A percentile compares a stretch with the other conserved stretches of the same genome.
These are phyloP conservation scores for Kurtzmaniella fragi DNA, from an alignment of 805 yeast genomes.

Conservation along the genomic window DNA sequence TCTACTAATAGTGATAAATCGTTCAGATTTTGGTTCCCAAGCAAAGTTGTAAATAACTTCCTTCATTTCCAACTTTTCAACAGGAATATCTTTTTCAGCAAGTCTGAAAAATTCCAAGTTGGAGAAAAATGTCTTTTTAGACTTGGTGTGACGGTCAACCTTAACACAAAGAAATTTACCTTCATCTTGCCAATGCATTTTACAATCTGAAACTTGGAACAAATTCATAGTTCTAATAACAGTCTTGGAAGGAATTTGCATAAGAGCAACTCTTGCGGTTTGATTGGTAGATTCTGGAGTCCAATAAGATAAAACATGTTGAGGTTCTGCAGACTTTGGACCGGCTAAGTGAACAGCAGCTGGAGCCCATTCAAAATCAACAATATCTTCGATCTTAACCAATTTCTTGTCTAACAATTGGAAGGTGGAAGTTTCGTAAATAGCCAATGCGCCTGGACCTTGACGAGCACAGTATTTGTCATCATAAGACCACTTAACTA, in stretches of 20 bases:
- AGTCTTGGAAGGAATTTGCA: slow-evolving; percentile 80
- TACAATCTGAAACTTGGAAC: slow-evolving; percentile 90
- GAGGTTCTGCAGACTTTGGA: slow-evolving; percentile 47
- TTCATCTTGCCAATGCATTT: slow-evolving; percentile 90
- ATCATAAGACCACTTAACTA: slow-evolving; percentile 92
- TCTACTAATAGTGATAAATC: slow-evolving; percentile 77
- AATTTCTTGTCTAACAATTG: slow-evolving; percentile 81
- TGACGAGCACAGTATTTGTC: slow-evolving; percentile 92
- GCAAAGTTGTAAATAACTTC: slow-evolving; percentile 84
- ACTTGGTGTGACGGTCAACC: slow-evolving; percentile 95
- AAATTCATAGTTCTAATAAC: slow-evolving; percentile 86
- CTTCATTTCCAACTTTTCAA: slow-evolving; percentile 88
- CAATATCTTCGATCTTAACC: slow-evolving; percentile 75
- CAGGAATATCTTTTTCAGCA: slow-evolving; percentile 86
- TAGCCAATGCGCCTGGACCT: slow-evolving; percentile 87
- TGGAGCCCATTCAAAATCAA: slow-evolving; percentile 95
- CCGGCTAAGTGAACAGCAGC: slow-evolving; percentile 67
- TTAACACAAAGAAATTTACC: slow-evolving; percentile 83
- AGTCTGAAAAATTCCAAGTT: slow-evolving; percentile 88
- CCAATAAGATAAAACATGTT: slow-evolving; percentile 85
- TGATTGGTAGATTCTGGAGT: slow-evolving; percentile 91
- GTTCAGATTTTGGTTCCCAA: slow-evolving; percentile 93
- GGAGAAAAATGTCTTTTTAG: slow-evolving; percentile 86
- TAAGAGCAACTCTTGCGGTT: slow-evolving; percentile 88
- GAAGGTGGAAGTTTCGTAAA: slow-evolving; percentile 78